Evolutionary conservation across 257 asterid genomes (phyloP), one percentile per base, ranked within the genome.

Genomic region (Petunia axillaris): DNA sequence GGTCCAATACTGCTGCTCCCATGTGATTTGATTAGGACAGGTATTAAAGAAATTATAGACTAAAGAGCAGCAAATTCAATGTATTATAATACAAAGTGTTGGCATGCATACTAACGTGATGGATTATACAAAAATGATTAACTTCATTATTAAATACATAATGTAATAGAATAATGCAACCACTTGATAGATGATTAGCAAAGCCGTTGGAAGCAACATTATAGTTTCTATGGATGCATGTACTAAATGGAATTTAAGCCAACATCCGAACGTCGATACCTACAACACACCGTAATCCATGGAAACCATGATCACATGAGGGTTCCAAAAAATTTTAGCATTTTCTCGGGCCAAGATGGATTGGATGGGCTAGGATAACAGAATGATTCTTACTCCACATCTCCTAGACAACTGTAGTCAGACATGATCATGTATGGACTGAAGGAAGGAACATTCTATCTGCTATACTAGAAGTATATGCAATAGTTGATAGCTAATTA

Each of bases 1-100:
- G 92, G 90, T 86, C 94, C 96, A 88, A 87, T 86, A 77, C 89
- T 84, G 83, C 85, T 76, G 83, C 65, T 84, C 91, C 95, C 98
- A 93, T 90, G 98, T 93, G 98, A 88, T 77, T 90, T 86, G 97
- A 91, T 91, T 89, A 90, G 87, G 93, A 89, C 90, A 90, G 81
- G 75, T 83, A 89, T 78, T 91, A 87, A 70, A 85, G 73, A 48
- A 89, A 16, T 80, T 83, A 79, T 75, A 84, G 78, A 82, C 86
- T 79, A 76, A 81, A 86, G 86, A 67, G 83, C 90, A 83, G 84
- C 97, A 87, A 89, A 82, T 90, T 87, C 93, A 82, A 89, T 84
- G 93, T 81, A 85, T 84, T 85, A 81, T 82, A 90, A 82, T 79
- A 86, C 80, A 85, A 67, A 87, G 80, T 76, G 84, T 78, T 87